These are phyloP conservation scores for Blastocladiella emersonii DNA, from an alignment of 371 early-diverging fungal genomes.

Conservation along the genomic window DNA sequence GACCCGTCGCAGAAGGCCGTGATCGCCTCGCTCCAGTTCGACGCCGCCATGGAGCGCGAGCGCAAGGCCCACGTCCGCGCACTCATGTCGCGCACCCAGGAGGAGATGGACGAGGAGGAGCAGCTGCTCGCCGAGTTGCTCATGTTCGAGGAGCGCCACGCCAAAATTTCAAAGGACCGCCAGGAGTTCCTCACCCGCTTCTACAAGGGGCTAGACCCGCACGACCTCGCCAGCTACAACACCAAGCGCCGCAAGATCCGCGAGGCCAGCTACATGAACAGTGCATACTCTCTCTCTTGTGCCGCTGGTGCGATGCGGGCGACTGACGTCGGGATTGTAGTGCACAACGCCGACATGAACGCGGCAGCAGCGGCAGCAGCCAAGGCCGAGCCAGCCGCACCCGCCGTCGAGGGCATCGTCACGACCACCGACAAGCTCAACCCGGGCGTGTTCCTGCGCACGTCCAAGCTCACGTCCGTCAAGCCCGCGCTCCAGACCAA, in stretches of 20 bases:
- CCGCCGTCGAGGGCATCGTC: neutral
- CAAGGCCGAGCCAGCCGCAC: too few relatives aligned
- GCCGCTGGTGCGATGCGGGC: too few relatives aligned
- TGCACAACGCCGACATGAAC: too few relatives aligned
- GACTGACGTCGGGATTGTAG: too few relatives aligned
- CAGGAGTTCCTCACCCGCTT: slow-evolving; percentile 36
- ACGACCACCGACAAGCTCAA: slow-evolving; percentile 39
- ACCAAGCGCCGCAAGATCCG: neutral
- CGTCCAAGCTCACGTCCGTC: slow-evolving; percentile 47
- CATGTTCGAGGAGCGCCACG: slow-evolving; percentile 62
- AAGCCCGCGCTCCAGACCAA: slow-evolving; percentile 35
- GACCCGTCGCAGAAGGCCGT: slow-evolving; percentile 3
- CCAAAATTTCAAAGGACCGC: slow-evolving; percentile 51
- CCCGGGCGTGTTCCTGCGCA: slow-evolving; percentile 60
- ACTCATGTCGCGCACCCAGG: slow-evolving; percentile 53
- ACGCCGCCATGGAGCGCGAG: slow-evolving; percentile 19
- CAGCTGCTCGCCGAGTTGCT: slow-evolving; percentile 56
- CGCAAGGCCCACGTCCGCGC: slow-evolving; percentile 59
- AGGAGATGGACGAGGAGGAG: slow-evolving; percentile 74
- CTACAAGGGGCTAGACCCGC: slow-evolving; percentile 1
- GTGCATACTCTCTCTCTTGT: too few relatives aligned
- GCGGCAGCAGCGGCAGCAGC: too few relatives aligned
- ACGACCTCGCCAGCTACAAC: neutral
- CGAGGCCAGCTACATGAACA: too few relatives aligned
- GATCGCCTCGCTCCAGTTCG: neutral